A percentile compares a stretch with the other conserved stretches of the same genome.
Evolutionary conservation across 2,329 filamentous ascomycete genomes (phyloP).

Genomic region (Trichoderma guizhouense): DNA sequence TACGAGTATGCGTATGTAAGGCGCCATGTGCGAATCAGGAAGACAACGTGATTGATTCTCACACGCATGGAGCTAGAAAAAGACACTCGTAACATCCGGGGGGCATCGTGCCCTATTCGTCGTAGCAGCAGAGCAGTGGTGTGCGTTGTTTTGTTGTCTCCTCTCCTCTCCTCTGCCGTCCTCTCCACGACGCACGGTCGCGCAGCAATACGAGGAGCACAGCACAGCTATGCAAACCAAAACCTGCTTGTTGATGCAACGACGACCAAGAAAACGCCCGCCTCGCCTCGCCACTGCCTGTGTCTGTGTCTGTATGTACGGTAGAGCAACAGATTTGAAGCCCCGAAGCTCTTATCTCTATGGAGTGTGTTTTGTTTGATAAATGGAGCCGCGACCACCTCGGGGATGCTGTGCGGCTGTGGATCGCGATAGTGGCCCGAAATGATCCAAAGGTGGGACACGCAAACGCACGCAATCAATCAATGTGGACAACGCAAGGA

Average conservation of each 20-base stretch:
- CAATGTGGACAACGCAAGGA: not conserved
- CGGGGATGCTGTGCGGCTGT: slow-evolving; percentile 13
- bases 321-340: not conserved
- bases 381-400: slow-evolving; percentile 1
- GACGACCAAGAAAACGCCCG: not conserved
- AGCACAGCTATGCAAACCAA: not conserved
- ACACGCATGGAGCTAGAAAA: not conserved
- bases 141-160: slow-evolving; percentile 6
- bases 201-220: slow-evolving; percentile 4
- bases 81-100: not conserved
- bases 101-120: slow-evolving; percentile 6
- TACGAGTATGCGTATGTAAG: not conserved
- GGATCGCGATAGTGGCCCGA: slow-evolving; percentile 13
- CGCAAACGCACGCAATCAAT: slow-evolving; percentile 7
- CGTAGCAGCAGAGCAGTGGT: not conserved
- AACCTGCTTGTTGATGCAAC: not conserved
- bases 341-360: not conserved
- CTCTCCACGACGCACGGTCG: not conserved
- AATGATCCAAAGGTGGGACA: not conserved
- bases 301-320: not conserved
- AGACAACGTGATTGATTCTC: not conserved
- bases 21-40: slow-evolving; percentile 1
- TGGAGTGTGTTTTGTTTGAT: not conserved
- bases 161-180: not conserved
- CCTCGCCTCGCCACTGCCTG: not conserved